A percentile compares a stretch with the other conserved stretches of the same genome.
Evolutionary conservation across 2,329 filamentous ascomycete genomes (phyloP).

Genomic region (Colletotrichum cordylinicola): DNA sequence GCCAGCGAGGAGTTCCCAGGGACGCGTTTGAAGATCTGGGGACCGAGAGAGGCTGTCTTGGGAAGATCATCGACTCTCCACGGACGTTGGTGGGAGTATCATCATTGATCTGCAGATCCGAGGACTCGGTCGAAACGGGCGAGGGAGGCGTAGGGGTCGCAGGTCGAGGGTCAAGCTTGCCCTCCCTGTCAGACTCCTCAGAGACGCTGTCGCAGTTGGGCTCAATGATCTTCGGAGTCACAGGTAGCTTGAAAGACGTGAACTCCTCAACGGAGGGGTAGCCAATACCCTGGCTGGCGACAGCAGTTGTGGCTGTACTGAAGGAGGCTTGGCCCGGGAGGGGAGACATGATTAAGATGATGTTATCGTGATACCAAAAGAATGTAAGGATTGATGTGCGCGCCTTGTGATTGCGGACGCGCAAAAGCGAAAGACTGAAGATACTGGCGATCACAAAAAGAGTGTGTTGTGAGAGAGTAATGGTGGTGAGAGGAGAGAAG

Average conservation of each 20-base stretch:
- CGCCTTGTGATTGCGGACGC: background rate
- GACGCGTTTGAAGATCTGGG: background rate
- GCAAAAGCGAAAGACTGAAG: background rate
- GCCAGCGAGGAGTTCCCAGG: slow-evolving; percentile 1
- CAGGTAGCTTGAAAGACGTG: background rate
- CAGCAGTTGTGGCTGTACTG: background rate
- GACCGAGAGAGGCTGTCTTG: background rate
- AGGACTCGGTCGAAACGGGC: background rate
- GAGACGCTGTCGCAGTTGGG: background rate
- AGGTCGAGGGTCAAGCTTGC: background rate
- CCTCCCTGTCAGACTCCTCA: background rate
- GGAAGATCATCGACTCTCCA: slow-evolving; percentile 10
- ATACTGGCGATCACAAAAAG: background rate
- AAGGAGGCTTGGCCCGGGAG: slow-evolving; percentile 1
- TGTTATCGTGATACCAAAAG: background rate
- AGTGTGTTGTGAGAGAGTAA: background rate
- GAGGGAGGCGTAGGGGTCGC: slow-evolving; percentile 6
- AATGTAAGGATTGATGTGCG: background rate
- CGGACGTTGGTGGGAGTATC: slow-evolving; percentile 1
- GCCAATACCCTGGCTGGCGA: background rate
- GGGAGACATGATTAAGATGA: background rate
- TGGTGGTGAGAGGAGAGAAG: background rate
- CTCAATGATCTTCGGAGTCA: background rate
- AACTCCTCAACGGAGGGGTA: slow-evolving; percentile 10
- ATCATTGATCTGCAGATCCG: background rate